Base-by-base conservation (phyloP, 169 alveolate species). In the Plasmodium malariae region DNA sequence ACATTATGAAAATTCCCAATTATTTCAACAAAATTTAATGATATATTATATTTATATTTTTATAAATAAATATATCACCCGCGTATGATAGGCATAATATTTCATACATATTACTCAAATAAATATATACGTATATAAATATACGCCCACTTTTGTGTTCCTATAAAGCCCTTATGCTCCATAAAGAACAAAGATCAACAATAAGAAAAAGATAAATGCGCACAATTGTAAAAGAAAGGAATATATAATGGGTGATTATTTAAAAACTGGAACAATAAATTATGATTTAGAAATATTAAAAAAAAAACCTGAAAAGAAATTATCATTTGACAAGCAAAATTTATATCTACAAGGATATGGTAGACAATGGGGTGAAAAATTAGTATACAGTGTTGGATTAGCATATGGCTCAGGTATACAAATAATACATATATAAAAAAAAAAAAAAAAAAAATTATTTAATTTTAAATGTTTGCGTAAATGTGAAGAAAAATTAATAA, bases 281-380 rank as follows among this genome's bases (percentile, higher is more conserved):
- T 87, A 89, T 49, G 88, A 94, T 63, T 74, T 94, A 89, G 95
- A 92, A 71, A 92, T 94, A n/a, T 87, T 94, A 34, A 83, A 93
- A 60, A 85, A 90, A 59, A 74, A 88, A 51, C 91, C 93, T 17
- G 92, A 78, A 34, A 63, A 68, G 43, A 83, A 72, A 49, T 83
- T 91, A 76, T 71, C 92, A 5, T 68, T 88, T 43, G 80, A 91
- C 43, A 93, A 57, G 86, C 94, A 89, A 88, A 93, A 74, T 95
- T 89, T 92, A 71, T 95, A 63, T 60, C 94, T 88, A 49, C 91
- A 88, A 71, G 95, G 96, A 17, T 95, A 95, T 85, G 97, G 96
- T 32, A 93, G 97, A 43, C 97, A 94, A 73, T 95, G 97, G 97
- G 97, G 97, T 6, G 97, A 94, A 78, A 95, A 95, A 71, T 80